A percentile compares a stretch with the other conserved stretches of the same genome.
Conservation (phyloP, 805 yeast species). For the Metschnikowia lunata region DNA sequence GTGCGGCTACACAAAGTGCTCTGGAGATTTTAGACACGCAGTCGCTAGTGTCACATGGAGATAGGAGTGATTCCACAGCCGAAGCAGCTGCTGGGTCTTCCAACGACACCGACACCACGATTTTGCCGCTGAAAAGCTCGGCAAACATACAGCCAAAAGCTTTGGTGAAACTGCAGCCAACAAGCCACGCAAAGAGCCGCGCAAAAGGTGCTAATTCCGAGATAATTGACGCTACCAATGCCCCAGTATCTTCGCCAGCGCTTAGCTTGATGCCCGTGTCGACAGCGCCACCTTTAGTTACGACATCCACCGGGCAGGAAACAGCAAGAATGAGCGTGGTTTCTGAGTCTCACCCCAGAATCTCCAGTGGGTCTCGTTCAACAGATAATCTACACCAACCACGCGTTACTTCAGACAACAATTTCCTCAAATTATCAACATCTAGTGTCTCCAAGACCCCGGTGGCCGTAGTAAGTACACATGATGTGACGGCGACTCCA, state of each 20-base stretch:
- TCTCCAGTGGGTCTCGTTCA: not conserved
- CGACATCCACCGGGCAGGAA: not conserved
- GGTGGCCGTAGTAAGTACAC: constrained; percentile 20
- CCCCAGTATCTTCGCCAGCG: not conserved
- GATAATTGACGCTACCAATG: not conserved
- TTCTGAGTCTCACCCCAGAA: not conserved
- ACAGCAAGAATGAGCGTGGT: not conserved
- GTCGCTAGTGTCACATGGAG: constrained; percentile 5
- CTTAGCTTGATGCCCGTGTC: not conserved
- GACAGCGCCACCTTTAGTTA: constrained; percentile 2
- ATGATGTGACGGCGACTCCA: constrained; percentile 28
- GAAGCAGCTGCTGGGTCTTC: not conserved
- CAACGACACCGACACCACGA: too few species aligned
- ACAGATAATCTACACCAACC: constrained; percentile 11
- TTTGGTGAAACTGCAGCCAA: not conserved
- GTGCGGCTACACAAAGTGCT: not conserved
- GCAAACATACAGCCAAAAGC: not conserved
- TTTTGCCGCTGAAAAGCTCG: not conserved
- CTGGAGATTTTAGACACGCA: constrained; percentile 9
- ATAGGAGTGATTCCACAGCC: not conserved
- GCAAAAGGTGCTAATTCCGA: too few species aligned
- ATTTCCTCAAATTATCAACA: constrained; percentile 29
- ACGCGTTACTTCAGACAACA: constrained; percentile 34
- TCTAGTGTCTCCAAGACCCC: constrained; percentile 18
- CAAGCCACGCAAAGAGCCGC: not conserved